Evolutionary conservation across 2,329 filamentous ascomycete genomes (phyloP), one percentile per base, ranked within the genome.

Genomic region (Stromatinia cepivora): DNA sequence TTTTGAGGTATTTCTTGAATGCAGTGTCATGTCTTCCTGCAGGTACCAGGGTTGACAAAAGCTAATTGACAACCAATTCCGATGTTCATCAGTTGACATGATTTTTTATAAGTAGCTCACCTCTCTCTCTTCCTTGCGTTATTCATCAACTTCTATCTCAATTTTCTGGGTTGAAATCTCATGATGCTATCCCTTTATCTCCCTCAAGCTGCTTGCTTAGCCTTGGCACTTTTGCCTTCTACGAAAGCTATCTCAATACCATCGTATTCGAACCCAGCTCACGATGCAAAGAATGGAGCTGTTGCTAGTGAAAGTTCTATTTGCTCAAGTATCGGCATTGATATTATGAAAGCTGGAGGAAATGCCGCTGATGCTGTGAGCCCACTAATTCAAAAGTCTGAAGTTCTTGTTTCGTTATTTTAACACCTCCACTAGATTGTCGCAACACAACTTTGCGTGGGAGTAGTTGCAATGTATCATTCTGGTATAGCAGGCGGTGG

Each of bases 251-350:
- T 22, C 22, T 53, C 56, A 7, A 52, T 52, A 17, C 54, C 54
- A 42, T 15, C 6, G 20, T n/a, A 62, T 17, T 39, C 66, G 20
- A 34, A 34, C 8, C 34, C 45, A 6, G 15, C 13, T 45, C 25
- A 13, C 5, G 56, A 67, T 53, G 54, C 42, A n/a, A 67, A 53
- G 36, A 36, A 52, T 50, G 91, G 91, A 34, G 91, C 90, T 46
- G 88, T 93, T 28, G 89, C 91, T 17, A 90, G 88, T 66, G 90
- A 93, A 78, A 88, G 85, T 74, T 79, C 82, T 3, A 85, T 91
- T 72, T 94, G 91, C 77, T 92, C 89, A 71, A 78, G 83, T 45
- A 89, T 92, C 74, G 91, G 91, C 2, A 85, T 86, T 36, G 84
- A 90, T 56, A 81, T 92, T 25, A 79, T 93, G 67, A 80, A 85